These are phyloP conservation scores for Aureobasidium sp. DNA, from an alignment of 2,329 filamentous ascomycete genomes.

Conservation along the genomic window DNA sequence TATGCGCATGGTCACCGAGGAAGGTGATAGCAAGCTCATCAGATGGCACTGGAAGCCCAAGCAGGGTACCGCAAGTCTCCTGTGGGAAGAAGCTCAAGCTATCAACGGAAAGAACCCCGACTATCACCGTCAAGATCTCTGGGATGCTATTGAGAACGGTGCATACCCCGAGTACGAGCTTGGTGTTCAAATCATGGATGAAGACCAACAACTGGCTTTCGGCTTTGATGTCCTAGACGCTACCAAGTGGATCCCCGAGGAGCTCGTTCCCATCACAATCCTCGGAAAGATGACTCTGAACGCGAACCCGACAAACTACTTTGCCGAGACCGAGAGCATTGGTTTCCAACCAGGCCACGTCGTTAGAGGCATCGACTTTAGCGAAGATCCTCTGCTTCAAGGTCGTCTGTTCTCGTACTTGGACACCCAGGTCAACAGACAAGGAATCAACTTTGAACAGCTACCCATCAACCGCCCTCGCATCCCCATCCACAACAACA, in stretches of 20 bases:
- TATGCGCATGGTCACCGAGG: constrained; percentile 24
- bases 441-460: constrained; percentile 43
- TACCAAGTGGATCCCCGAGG: constrained; percentile 46
- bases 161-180: constrained; percentile 44
- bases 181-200: constrained; percentile 46
- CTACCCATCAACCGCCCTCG: constrained; percentile 18
- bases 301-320: constrained; percentile 50
- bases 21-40: constrained; percentile 45
- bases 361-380: constrained; percentile 21
- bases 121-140: constrained; percentile 31
- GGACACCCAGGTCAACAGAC: constrained; percentile 40
- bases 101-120: constrained; percentile 30
- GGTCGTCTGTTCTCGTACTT: constrained; percentile 54
- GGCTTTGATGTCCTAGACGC: constrained; percentile 47
- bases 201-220: constrained; percentile 40
- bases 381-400: constrained; percentile 43
- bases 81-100: constrained; percentile 28
- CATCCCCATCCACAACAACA: constrained; percentile 20
- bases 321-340: constrained; percentile 58
- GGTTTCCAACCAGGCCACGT: constrained; percentile 52
- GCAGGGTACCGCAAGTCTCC: constrained; percentile 38
- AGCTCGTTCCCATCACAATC: constrained; percentile 50
- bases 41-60: constrained; percentile 26
- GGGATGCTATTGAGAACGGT: constrained; percentile 37
- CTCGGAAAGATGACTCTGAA: constrained; percentile 42